Evolutionary conservation across 1,139 yeast genomes (phyloP).

Genomic region (Candida sp.): DNA sequence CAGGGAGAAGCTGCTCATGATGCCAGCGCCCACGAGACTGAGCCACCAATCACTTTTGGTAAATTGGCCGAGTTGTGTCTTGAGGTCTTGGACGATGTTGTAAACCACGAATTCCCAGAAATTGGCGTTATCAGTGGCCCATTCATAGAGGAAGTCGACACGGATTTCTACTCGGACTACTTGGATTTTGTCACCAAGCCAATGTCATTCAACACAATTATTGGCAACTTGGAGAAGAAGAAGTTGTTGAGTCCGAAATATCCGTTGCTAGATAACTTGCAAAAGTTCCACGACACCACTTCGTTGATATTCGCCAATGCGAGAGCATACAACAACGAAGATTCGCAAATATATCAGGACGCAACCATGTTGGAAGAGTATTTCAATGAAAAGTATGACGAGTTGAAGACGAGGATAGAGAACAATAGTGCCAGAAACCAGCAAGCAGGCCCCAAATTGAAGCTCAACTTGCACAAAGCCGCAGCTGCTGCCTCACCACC

Average conservation of each 20-base stretch:
- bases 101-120: slow-evolving; percentile 46
- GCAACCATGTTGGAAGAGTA: slow-evolving; percentile 46
- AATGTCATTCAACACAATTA: slow-evolving; percentile 55
- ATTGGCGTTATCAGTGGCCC: slow-evolving; percentile 56
- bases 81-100: slow-evolving; percentile 36
- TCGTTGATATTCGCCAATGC: slow-evolving; percentile 60
- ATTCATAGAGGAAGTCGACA: slow-evolving; percentile 60
- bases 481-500: slow-evolving; percentile 22
- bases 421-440: slow-evolving; percentile 17
- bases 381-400: slow-evolving; percentile 35
- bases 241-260: slow-evolving; percentile 34
- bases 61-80: slow-evolving; percentile 28
- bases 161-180: slow-evolving; percentile 63
- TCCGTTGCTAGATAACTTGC: slow-evolving; percentile 42
- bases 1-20: slow-evolving; percentile 3
- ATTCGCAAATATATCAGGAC: slow-evolving; percentile 59
- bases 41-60: slow-evolving; percentile 18
- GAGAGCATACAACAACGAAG: slow-evolving; percentile 58
- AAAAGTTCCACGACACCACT: slow-evolving; percentile 52
- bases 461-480: slow-evolving; percentile 24
- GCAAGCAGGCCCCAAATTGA: slow-evolving; percentile 22
- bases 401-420: slow-evolving; percentile 24
- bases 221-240: slow-evolving; percentile 44
- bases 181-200: slow-evolving; percentile 58
- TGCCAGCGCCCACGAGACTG: slow-evolving; percentile 7